A percentile compares a stretch with the other conserved stretches of the same genome.
phyloP scores from a whole-genome alignment of 257 asterid genomes.

The Verbascum thapsus region DNA sequence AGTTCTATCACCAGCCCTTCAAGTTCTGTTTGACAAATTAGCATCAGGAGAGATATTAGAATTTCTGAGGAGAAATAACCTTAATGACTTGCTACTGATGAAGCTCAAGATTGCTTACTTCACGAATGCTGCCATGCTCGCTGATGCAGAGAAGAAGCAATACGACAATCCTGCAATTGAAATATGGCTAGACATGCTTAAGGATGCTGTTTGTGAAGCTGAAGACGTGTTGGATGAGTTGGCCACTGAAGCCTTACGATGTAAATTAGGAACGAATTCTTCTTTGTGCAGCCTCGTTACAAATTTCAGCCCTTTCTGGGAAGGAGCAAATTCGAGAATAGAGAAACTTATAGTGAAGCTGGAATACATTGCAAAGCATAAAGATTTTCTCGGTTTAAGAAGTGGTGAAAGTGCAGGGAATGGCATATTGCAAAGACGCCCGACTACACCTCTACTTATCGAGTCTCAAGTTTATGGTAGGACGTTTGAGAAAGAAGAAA shows the following conservation, averaged over 20 bases:
- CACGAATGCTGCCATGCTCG: constrained; percentile 47
- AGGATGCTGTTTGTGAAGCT: constrained; percentile 50
- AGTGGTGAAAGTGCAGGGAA: constrained; percentile 30
- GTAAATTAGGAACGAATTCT: constrained; percentile 27
- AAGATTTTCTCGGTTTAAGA: constrained; percentile 44
- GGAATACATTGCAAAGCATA: constrained; percentile 52
- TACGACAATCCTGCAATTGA: constrained; percentile 48
- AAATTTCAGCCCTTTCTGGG: constrained; percentile 37
- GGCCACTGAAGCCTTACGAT: constrained; percentile 51
- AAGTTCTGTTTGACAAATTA: constrained; percentile 48
- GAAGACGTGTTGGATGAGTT: constrained; percentile 50
- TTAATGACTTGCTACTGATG: constrained; percentile 41
- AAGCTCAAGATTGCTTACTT: constrained; percentile 54
- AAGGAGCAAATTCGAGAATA: constrained; percentile 37
- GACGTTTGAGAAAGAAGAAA: constrained; percentile 44
- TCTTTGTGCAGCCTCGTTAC: constrained; percentile 31
- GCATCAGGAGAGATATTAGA: constrained; percentile 46
- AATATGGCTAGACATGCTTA: constrained; percentile 51
- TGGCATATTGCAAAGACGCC: constrained; percentile 27
- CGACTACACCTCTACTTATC: constrained; percentile 42
- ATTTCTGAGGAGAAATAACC: constrained; percentile 41
- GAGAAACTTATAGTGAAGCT: constrained; percentile 42
- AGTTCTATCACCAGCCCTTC: constrained; percentile 50
- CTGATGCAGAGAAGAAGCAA: constrained; percentile 59
- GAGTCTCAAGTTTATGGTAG: constrained; percentile 49